These are phyloP conservation scores for Cyclocybe cylindracea DNA, from an alignment of 768 basidiomycete genomes.

Conservation along the genomic window DNA sequence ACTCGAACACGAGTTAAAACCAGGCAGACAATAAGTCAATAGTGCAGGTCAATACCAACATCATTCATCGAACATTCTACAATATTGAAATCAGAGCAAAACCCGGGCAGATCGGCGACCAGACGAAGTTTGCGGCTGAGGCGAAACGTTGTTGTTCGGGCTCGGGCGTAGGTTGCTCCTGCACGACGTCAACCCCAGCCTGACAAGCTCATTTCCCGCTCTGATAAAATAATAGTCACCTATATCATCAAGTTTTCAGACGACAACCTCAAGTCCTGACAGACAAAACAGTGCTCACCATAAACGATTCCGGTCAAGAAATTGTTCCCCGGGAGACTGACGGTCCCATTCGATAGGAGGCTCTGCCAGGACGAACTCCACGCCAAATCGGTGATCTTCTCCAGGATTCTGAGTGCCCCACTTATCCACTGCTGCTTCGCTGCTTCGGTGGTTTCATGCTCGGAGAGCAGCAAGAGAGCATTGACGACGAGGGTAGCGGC, in stretches of 20 bases:
- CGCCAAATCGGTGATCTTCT: slow-evolving; percentile 47
- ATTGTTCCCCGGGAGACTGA: slow-evolving; percentile 57
- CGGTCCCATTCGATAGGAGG: slow-evolving; percentile 65
- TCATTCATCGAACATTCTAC: no score
- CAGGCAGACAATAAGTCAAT: no score
- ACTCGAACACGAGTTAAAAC: no score
- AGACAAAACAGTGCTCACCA: slow-evolving; percentile 25
- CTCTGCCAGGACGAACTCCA: slow-evolving; percentile 67
- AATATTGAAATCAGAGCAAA: no score
- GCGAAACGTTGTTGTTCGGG: neutral
- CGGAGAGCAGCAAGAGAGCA: slow-evolving; percentile 59
- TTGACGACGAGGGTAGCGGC: slow-evolving; percentile 65
- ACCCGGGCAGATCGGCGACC: no score
- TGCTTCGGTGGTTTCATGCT: slow-evolving; percentile 34
- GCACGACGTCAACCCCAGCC: slow-evolving; percentile 44
- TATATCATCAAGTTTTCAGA: slow-evolving; percentile 20
- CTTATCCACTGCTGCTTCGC: slow-evolving; percentile 42
- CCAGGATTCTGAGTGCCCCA: slow-evolving; percentile 53
- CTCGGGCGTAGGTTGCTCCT: neutral
- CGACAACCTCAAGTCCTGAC: neutral
- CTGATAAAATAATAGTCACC: slow-evolving; percentile 67
- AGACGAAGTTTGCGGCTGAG: neutral
- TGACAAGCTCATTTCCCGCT: slow-evolving; percentile 53
- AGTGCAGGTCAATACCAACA: no score
- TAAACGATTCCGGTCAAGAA: slow-evolving; percentile 61